Percentiles rank a stretch among this genome's conserved stretches.
phyloP scores from a whole-genome alignment of 768 basidiomycete species.

The Clitopilus passeckerianus region DNA sequence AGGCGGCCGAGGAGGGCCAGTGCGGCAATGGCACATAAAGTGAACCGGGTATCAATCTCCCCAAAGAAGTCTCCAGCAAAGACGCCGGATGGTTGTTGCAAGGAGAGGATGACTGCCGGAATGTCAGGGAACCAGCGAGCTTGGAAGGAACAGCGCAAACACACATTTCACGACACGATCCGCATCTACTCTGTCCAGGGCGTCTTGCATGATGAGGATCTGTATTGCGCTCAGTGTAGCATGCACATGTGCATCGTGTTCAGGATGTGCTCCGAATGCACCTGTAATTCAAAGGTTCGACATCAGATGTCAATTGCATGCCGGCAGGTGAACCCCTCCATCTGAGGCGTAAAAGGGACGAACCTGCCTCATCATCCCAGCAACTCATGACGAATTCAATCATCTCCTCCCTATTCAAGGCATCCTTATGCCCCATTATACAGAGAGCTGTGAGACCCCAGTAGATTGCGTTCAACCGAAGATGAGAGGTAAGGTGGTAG shows the following conservation, averaged over 20 bases:
- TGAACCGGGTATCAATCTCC: slow-evolving; percentile 90
- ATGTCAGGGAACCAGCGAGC: not conserved
- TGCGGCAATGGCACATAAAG: slow-evolving; percentile 80
- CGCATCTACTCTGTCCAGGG: slow-evolving; percentile 65
- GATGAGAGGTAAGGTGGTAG: slow-evolving; percentile 89
- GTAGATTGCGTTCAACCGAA: slow-evolving; percentile 93
- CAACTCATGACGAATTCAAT: slow-evolving; percentile 89
- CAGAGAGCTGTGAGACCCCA: slow-evolving; percentile 92
- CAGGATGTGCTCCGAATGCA: slow-evolving; percentile 88
- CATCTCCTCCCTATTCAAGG: slow-evolving; percentile 79
- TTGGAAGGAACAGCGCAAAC: slow-evolving; percentile 15
- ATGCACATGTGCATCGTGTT: slow-evolving; percentile 87
- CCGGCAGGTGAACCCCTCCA: no score
- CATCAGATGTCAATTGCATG: not conserved
- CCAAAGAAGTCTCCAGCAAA: slow-evolving; percentile 91
- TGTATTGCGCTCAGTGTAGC: slow-evolving; percentile 91
- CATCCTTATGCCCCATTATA: slow-evolving; percentile 74
- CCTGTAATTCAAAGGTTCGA: slow-evolving; percentile 43
- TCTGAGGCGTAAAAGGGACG: not conserved
- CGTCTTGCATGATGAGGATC: slow-evolving; percentile 82
- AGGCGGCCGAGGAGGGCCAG: slow-evolving; percentile 79
- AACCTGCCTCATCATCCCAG: slow-evolving; percentile 89
- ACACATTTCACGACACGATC: slow-evolving; percentile 72
- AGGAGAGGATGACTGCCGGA: slow-evolving; percentile 75
- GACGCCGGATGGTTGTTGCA: slow-evolving; percentile 80